These are phyloP conservation scores for Periconia sp. DNA, from an alignment of 2,329 filamentous ascomycete genomes.

Conservation along the genomic window DNA sequence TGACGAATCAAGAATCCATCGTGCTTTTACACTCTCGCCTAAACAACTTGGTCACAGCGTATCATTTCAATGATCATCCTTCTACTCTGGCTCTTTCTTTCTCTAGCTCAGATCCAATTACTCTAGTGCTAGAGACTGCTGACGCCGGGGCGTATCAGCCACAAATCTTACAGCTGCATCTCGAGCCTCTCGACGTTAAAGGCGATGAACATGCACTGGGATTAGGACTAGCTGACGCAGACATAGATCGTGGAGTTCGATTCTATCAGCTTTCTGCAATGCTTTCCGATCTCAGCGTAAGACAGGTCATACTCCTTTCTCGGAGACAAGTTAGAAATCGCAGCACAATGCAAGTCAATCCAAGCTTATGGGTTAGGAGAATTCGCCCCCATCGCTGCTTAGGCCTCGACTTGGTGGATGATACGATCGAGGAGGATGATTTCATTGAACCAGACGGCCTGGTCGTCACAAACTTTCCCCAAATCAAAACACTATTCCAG, in stretches of 20 bases:
- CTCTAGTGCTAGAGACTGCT: too few relatives aligned
- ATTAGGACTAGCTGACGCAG: too few relatives aligned
- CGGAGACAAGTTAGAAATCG: conserved; percentile 4
- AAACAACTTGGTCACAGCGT: conserved; percentile 37
- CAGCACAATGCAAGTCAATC: conserved; percentile 13
- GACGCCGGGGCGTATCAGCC: too few relatives aligned
- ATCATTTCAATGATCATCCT: conserved; percentile 24
- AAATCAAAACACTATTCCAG: conserved; percentile 13
- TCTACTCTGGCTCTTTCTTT: conserved; percentile 11
- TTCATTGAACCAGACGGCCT: conserved; percentile 37
- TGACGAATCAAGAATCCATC: conserved; percentile 30
- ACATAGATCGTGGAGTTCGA: conserved; percentile 17
- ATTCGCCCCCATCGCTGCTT: conserved; percentile 7
- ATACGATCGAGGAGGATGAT: conserved; percentile 23
- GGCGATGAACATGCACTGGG: too few relatives aligned
- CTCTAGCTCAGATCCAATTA: conserved; percentile 34
- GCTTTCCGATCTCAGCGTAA: conserved; percentile 31
- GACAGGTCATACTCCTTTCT: conserved; percentile 27
- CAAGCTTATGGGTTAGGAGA: conserved; percentile 23
- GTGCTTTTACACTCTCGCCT: conserved; percentile 42
- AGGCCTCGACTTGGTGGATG: conserved; percentile 6
- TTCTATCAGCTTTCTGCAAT: conserved; percentile 37
- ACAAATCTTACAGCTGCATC: too few relatives aligned
- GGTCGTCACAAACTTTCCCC: conserved; percentile 13
- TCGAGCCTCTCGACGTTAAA: too few relatives aligned